Evolutionary conservation across 2,329 filamentous ascomycete genomes (phyloP).

Genomic region (Fusarium armeniacum): DNA sequence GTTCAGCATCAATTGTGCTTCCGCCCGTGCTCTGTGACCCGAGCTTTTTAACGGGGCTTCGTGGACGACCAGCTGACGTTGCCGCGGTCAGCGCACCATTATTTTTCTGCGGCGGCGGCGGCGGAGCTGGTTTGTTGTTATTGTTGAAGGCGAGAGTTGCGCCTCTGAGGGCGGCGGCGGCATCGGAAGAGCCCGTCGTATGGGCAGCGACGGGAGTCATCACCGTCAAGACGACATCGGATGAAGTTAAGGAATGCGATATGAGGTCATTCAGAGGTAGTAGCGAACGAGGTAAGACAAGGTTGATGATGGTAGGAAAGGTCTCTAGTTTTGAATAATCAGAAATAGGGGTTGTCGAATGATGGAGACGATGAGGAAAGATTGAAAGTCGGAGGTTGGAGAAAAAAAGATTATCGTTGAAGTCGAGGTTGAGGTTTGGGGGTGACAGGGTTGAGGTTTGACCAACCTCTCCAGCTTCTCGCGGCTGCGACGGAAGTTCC

Average conservation of each 20-base stretch:
- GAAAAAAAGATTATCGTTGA: slow-evolving; percentile 9
- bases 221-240: slow-evolving; percentile 47
- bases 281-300: not conserved
- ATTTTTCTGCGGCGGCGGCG: slow-evolving; percentile 46
- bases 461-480: slow-evolving; percentile 21
- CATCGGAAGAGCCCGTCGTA: slow-evolving; percentile 52
- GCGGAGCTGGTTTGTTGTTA: slow-evolving; percentile 47
- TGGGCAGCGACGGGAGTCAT: slow-evolving; percentile 55
- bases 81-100: slow-evolving; percentile 63
- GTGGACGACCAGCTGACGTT: slow-evolving; percentile 55
- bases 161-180: slow-evolving; percentile 65
- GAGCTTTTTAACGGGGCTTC: slow-evolving; percentile 46
- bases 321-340: not conserved
- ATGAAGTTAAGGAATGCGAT: slow-evolving; percentile 22
- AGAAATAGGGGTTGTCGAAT: not conserved
- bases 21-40: slow-evolving; percentile 59
- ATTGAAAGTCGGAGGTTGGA: slow-evolving; percentile 6
- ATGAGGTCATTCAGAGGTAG: slow-evolving; percentile 34
- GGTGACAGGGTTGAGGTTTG: slow-evolving; percentile 26
- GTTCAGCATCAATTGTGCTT: slow-evolving; percentile 49
- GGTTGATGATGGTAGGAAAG: not conserved
- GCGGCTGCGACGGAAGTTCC: slow-evolving; percentile 35
- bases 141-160: slow-evolving; percentile 69
- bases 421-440: slow-evolving; percentile 5
- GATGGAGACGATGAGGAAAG: slow-evolving; percentile 6